Base-by-base conservation (phyloP, 495 filamentous ascomycete genomes). In the Cercophora newfieldiana region DNA sequence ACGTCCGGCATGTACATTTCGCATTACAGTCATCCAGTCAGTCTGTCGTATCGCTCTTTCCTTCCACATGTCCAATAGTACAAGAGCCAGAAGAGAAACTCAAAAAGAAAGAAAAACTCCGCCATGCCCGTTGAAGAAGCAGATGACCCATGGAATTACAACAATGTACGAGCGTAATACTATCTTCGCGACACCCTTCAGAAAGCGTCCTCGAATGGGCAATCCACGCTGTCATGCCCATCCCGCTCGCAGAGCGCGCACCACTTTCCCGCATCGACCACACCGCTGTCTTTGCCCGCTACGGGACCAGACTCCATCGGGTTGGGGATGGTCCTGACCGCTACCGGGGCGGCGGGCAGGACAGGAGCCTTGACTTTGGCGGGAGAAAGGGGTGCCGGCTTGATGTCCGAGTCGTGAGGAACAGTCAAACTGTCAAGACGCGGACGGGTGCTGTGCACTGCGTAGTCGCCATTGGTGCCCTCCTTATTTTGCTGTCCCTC, bases 241-340 rank as follows among this genome's bases (percentile, higher is more conserved):
- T 98, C 96, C 61, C 90, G 86, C 81, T 99, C 95, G 75, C 95
- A 99, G 53, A 98, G 81, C 60, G 96, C 95, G 79, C 95, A 99
- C 95, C 95, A 99, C 78, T 95, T 97, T 63, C 87, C 82, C 68
- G 87, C 86, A 71, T 99, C 92, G 64, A 95, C 84, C 33, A 90
- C 81, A 1, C 88, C 89, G 57, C 86, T 91, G 61, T 89, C 87
- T 80, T 95, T 97, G 44, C 92, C 94, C 4, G 91, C 89, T 12
- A 90, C 85, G 19, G 91, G 89, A 3, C 87, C 89, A n/a, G 86
- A 81, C 33, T 81, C 90, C 85, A 83, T 88, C 69, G 78, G 88
- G 76, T 84, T 89, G 67, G 79, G 85, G 69, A 85, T 85, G 53
- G 79, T 80, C 64, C 69, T 70, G 31, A 75, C 69, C 7, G 29